These are phyloP conservation scores for Panicum miliaceum DNA, from an alignment of 176 grass and related monocot genomes.

Conservation along the genomic window DNA sequence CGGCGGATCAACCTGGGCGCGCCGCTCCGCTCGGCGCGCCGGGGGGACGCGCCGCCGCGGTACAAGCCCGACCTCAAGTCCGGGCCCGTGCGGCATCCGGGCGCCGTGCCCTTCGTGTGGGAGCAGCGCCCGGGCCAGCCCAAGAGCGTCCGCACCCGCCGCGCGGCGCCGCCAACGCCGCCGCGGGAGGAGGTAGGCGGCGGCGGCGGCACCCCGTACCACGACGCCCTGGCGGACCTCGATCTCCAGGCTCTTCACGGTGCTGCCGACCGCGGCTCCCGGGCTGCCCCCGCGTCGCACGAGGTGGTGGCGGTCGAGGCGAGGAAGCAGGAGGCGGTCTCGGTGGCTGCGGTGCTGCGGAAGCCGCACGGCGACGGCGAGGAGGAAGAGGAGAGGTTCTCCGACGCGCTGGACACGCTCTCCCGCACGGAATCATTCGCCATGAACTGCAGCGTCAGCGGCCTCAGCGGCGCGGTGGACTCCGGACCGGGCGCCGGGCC, in stretches of 20 bases:
- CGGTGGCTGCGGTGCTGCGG: constrained; percentile 10
- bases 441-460: constrained; percentile 97
- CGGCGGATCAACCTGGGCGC: constrained; percentile 77
- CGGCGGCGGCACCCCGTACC: constrained; percentile 32
- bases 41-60: constrained; percentile 38
- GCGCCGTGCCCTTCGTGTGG: constrained; percentile 85
- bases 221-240: constrained; percentile 33
- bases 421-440: constrained; percentile 75
- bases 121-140: constrained; percentile 85
- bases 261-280: neutral
- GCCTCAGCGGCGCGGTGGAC: constrained; percentile 67
- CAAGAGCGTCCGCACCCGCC: constrained; percentile 60
- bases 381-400: constrained; percentile 83
- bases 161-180: constrained; percentile 21
- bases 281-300: neutral
- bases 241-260: neutral
- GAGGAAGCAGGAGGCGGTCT: constrained; percentile 11
- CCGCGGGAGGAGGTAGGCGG: constrained; percentile 4
- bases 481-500: constrained; percentile 33
- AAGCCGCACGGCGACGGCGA: constrained; percentile 25
- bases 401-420: constrained; percentile 88
- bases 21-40: constrained; percentile 48
- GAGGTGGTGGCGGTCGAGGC: neutral
- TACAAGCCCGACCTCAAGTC: constrained; percentile 65
- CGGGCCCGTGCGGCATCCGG: constrained; percentile 72